Percentiles rank a stretch among this genome's conserved stretches.
Conservation (phyloP, 129 eudicot species). For the Centella asiatica region DNA sequence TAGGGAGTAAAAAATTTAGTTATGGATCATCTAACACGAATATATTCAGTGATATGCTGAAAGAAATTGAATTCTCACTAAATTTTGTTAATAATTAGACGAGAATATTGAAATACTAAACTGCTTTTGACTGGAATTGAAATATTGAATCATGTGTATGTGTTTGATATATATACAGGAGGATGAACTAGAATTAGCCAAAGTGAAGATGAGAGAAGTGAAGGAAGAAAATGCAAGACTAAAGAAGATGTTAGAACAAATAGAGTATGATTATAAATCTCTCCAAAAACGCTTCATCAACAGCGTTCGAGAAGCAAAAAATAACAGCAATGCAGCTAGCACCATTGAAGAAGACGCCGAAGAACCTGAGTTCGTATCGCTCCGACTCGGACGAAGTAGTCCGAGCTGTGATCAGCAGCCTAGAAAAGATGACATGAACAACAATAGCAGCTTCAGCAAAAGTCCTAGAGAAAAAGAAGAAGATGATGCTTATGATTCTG, state of each 20-base stretch:
- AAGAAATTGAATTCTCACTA: too few species aligned
- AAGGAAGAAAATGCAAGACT: slow-evolving; percentile 43
- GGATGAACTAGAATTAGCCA: slow-evolving; percentile 35
- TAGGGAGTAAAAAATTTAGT: too few species aligned
- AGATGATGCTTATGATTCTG: too few species aligned
- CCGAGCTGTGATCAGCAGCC: not conserved
- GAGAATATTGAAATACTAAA: too few species aligned
- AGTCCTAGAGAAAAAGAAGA: not conserved
- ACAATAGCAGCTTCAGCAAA: slow-evolving; percentile 10
- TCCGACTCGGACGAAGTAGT: slow-evolving; percentile 32
- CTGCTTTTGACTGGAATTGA: too few species aligned
- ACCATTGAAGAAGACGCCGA: not conserved
- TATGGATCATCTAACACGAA: too few species aligned
- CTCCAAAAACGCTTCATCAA: slow-evolving; percentile 28
- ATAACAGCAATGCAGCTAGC: not conserved
- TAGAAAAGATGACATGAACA: slow-evolving; percentile 12
- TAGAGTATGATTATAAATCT: slow-evolving; percentile 37
- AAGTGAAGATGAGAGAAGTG: slow-evolving; percentile 32
- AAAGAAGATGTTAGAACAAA: slow-evolving; percentile 29
- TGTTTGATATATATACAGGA: slow-evolving; percentile 18
- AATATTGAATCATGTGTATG: not conserved
- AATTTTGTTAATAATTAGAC: too few species aligned
- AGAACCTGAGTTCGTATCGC: slow-evolving; percentile 37
- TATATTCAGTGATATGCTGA: too few species aligned
- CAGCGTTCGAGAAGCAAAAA: slow-evolving; percentile 13